Evolutionary conservation across 2,329 filamentous ascomycete genomes (phyloP).

Genomic region (Scedosporium minutisporum): DNA sequence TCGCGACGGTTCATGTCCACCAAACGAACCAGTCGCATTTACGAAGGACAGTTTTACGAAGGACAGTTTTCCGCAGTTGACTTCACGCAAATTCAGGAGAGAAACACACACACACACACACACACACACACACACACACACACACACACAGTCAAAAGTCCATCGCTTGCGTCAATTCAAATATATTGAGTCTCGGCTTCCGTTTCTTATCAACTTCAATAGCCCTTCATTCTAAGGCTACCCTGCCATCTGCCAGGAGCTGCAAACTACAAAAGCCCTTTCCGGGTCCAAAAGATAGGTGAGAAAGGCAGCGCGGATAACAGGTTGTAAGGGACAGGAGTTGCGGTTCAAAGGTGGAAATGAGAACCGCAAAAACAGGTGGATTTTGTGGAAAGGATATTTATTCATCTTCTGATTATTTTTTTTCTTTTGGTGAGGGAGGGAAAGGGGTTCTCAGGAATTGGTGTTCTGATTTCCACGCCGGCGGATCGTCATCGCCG

Average conservation of each 20-base stretch:
- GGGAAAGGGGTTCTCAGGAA: neutral
- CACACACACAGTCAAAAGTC: neutral
- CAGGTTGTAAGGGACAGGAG: neutral
- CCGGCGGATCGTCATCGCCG: neutral
- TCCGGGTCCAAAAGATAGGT: neutral
- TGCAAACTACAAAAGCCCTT: neutral
- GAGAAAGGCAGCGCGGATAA: neutral
- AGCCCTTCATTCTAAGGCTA: neutral
- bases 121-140: neutral
- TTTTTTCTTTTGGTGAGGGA: too few species aligned
- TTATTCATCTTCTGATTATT: neutral
- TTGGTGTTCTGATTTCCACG: neutral
- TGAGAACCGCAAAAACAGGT: neutral
- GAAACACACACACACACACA: neutral
- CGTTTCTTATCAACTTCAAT: neutral
- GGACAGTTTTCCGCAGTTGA: too few species aligned
- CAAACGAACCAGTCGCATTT: too few species aligned
- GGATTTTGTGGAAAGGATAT: neutral
- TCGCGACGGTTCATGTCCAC: too few species aligned
- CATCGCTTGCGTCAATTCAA: neutral
- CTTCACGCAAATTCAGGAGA: too few species aligned
- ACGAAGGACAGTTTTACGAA: too few species aligned
- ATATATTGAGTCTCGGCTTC: conserved; percentile 1
- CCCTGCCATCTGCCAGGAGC: neutral
- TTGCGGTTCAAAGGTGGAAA: neutral